Conservation (phyloP, 805 yeast genomes). For the Candida coquimbonensis region DNA sequence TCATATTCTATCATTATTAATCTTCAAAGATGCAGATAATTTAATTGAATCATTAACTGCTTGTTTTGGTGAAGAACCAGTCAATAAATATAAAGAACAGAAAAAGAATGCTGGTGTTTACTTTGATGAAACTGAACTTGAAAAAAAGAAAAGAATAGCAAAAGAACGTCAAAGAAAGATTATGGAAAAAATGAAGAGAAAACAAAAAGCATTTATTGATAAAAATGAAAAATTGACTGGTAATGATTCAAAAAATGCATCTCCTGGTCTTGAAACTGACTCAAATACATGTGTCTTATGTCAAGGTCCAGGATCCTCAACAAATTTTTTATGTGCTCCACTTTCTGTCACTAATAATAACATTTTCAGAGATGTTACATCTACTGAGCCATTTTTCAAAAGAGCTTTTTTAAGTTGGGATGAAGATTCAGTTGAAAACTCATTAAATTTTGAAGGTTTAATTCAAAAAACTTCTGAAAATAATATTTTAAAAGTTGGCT, state of each 20-base stretch:
- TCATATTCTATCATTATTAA: conserved; percentile 41
- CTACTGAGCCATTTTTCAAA: background rate
- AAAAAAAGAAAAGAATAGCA: conserved; percentile 50
- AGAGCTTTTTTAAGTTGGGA: conserved; percentile 19
- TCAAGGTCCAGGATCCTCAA: conserved; percentile 41
- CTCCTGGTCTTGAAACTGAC: conserved; percentile 14
- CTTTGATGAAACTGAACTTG: conserved; percentile 46
- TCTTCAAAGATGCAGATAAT: conserved; percentile 38
- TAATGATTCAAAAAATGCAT: conserved; percentile 32
- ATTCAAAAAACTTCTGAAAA: conserved; percentile 9
- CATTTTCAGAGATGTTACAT: conserved; percentile 18
- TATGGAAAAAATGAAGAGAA: conserved; percentile 56
- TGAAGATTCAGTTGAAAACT: conserved; percentile 14
- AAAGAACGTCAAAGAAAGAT: conserved; percentile 55
- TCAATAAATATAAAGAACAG: conserved; percentile 42
- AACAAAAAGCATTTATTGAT: conserved; percentile 68
- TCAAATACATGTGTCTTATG: conserved; percentile 48
- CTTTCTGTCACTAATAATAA: conserved; percentile 36
- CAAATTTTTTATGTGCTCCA: conserved; percentile 54
- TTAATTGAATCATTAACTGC: conserved; percentile 45
- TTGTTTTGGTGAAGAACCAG: conserved; percentile 51
- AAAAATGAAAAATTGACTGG: conserved; percentile 32
- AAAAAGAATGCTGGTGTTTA: conserved; percentile 33
- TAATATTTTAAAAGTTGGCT: conserved; percentile 7
- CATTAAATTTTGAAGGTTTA: conserved; percentile 23